These are phyloP conservation scores for Candida sonorensis DNA, from an alignment of 805 yeast species.

Conservation along the genomic window DNA sequence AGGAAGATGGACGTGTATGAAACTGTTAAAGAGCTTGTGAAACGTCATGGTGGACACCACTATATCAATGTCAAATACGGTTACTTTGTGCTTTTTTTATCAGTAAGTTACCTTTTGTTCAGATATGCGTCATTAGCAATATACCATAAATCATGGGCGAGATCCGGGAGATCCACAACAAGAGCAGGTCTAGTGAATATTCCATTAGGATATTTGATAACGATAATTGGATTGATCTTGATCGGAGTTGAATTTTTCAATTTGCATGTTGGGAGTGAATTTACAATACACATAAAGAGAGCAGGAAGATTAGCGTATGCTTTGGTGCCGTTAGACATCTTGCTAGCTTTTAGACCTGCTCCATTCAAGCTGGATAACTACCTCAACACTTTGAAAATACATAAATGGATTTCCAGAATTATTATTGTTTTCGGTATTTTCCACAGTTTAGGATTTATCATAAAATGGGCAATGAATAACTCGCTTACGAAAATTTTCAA, in stretches of 20 bases:
- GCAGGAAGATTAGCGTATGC: slow-evolving; percentile 56
- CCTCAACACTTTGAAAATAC: slow-evolving; percentile 47
- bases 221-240: slow-evolving; percentile 25
- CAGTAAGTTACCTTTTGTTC: slow-evolving; percentile 32
- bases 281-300: slow-evolving; percentile 41
- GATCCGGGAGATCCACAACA: slow-evolving; percentile 32
- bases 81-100: slow-evolving; percentile 37
- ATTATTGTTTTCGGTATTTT: slow-evolving; percentile 36
- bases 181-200: slow-evolving; percentile 25
- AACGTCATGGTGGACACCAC: slow-evolving; percentile 50
- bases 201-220: slow-evolving; percentile 23
- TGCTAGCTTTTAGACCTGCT: slow-evolving; percentile 51
- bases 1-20: no score
- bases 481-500: no score
- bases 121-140: slow-evolving; percentile 28
- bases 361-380: slow-evolving; percentile 42
- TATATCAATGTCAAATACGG: slow-evolving; percentile 57
- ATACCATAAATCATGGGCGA: slow-evolving; percentile 31
- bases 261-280: slow-evolving; percentile 24
- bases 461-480: slow-evolving; percentile 49
- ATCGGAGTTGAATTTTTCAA: slow-evolving; percentile 30
- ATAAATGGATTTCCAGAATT: slow-evolving; percentile 66
- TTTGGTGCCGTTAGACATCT: slow-evolving; percentile 50
- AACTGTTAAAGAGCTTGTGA: slow-evolving; percentile 4
- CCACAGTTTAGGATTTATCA: slow-evolving; percentile 49